A percentile compares a stretch with the other conserved stretches of the same genome.
Conservation (phyloP, 2,329 filamentous ascomycete genomes). For the Colletotrichum simmondsii region DNA sequence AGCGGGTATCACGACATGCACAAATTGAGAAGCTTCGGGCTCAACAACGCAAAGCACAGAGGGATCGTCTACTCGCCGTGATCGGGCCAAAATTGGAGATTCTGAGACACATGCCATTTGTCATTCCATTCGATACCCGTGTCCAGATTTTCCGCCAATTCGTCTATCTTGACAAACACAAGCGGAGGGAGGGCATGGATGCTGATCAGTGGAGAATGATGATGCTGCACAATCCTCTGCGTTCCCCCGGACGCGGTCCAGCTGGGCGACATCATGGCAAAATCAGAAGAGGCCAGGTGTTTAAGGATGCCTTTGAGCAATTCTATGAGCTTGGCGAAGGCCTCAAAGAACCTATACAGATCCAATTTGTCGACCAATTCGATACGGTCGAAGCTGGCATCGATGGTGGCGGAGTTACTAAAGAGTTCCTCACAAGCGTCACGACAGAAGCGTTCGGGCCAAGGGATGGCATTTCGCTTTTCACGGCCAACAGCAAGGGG, state of each 20-base stretch:
- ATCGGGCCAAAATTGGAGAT: constrained; percentile 91
- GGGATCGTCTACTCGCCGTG: constrained; percentile 78
- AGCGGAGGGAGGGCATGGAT: constrained; percentile 73
- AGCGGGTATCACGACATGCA: constrained; percentile 70
- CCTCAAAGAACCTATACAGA: constrained; percentile 94
- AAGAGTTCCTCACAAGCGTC: constrained; percentile 93
- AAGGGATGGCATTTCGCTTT: constrained; percentile 67
- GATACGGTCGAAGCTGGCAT: constrained; percentile 90
- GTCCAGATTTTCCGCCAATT: constrained; percentile 96
- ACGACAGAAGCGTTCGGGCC: constrained; percentile 84
- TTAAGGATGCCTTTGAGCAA: constrained; percentile 85
- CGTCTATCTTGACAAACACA: constrained; percentile 82
- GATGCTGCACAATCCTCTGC: constrained; percentile 34
- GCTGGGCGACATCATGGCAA: constrained; percentile 77
- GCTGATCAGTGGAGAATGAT: constrained; percentile 46
- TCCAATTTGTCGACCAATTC: constrained; percentile 94
- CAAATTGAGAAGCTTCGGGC: constrained; percentile 72
- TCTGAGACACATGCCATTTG: constrained; percentile 95
- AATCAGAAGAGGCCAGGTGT: constrained; percentile 82
- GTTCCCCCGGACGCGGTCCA: constrained; percentile 46
- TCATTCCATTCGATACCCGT: constrained; percentile 90
- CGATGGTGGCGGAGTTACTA: constrained; percentile 95
- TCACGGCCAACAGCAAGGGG: constrained; percentile 86
- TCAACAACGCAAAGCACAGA: constrained; percentile 73
- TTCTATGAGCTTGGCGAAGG: constrained; percentile 86